phyloP scores from a whole-genome alignment of 176 grass and related monocot species.

The Poa annua region DNA sequence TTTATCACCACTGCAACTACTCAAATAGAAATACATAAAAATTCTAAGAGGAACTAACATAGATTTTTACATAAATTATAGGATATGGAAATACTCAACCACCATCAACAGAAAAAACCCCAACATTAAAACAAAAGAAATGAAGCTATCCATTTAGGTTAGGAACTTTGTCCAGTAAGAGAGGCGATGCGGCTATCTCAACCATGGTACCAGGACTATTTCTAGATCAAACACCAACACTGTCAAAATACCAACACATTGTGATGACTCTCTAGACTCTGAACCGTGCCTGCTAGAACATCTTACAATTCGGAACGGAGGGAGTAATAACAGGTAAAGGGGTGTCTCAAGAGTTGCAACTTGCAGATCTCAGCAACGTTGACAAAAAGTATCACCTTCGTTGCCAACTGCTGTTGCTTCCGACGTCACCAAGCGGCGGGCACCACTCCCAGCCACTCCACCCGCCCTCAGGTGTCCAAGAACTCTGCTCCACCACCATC shows the following conservation, averaged over 20 bases:
- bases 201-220: constrained; percentile 22
- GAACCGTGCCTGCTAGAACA: too few species aligned
- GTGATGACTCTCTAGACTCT: not conserved
- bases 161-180: constrained; percentile 6
- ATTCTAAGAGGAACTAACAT: not conserved
- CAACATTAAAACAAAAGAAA: not conserved
- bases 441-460: constrained; percentile 61
- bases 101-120: constrained; percentile 8
- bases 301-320: too few species aligned
- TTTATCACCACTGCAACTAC: not conserved
- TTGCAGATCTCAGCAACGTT: constrained; percentile 7
- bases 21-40: constrained; percentile 13
- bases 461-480: constrained; percentile 45
- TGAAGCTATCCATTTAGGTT: not conserved
- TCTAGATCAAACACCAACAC: not conserved
- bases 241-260: not conserved
- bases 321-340: not conserved
- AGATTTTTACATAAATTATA: not conserved
- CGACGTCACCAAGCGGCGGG: constrained; percentile 38
- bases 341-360: not conserved
- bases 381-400: constrained; percentile 46
- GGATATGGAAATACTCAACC: constrained; percentile 6
- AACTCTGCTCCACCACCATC: constrained; percentile 66
- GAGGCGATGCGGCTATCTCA: not conserved
- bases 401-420: constrained; percentile 39